Evolutionary conservation across 805 yeast species (phyloP).

Genomic region (Cephaloascus albidus): DNA sequence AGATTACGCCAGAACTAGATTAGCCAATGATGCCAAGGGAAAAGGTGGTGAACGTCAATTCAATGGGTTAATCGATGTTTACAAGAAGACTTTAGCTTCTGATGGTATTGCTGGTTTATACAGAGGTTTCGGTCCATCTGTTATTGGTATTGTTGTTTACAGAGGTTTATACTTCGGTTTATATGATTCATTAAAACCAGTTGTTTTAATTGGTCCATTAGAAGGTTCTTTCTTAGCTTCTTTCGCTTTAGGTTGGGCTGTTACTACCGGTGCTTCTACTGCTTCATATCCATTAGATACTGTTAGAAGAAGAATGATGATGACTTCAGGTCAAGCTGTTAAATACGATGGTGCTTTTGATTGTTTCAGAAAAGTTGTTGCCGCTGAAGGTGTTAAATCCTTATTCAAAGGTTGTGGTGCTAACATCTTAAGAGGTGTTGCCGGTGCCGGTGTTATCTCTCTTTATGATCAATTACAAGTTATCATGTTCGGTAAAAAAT

Average conservation of each 20-base stretch:
- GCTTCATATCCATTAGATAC: conserved; percentile 45
- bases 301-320: conserved; percentile 45
- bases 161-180: conserved; percentile 45
- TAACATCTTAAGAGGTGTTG: conserved; percentile 45
- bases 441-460: conserved; percentile 45
- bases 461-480: conserved; percentile 40
- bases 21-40: conserved; percentile 41
- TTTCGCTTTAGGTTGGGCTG: conserved; percentile 42
- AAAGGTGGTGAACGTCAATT: conserved; percentile 37
- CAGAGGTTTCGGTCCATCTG: conserved; percentile 46
- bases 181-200: conserved; percentile 41
- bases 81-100: conserved; percentile 39
- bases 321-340: conserved; percentile 43
- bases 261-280: conserved; percentile 41
- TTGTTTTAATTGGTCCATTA: conserved; percentile 40
- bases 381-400: conserved; percentile 38
- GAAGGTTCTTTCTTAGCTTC: conserved; percentile 42
- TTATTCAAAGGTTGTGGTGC: conserved; percentile 45
- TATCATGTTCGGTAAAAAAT: conserved; percentile 38
- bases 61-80: conserved; percentile 42
- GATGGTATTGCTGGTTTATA: conserved; percentile 45
- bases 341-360: conserved; percentile 39
- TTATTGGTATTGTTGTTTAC: conserved; percentile 39
- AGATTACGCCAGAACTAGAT: conserved; percentile 43
- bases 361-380: conserved; percentile 35